A percentile compares a stretch with the other conserved stretches of the same genome.
Evolutionary conservation across 805 yeast species (phyloP).

Genomic region (Nakazawaea pomicola): DNA sequence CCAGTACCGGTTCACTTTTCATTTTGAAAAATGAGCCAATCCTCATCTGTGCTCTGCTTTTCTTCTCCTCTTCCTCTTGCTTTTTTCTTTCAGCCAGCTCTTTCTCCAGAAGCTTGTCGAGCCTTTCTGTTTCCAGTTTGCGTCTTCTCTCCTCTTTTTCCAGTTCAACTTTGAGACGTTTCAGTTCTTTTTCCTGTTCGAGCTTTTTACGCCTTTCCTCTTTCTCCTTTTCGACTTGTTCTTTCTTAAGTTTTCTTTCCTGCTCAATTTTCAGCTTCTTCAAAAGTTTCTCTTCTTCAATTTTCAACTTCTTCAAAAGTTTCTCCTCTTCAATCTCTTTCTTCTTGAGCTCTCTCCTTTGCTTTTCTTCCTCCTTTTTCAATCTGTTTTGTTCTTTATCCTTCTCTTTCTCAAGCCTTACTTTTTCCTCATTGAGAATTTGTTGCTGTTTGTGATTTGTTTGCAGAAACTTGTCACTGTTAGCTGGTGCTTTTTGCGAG

Average conservation of each 20-base stretch:
- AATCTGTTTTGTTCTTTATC: conserved; percentile 23
- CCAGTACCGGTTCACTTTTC: conserved; percentile 6
- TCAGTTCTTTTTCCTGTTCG: conserved; percentile 19
- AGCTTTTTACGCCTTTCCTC: conserved; percentile 16
- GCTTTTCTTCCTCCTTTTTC: conserved; percentile 25
- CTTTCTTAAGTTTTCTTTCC: conserved; percentile 22
- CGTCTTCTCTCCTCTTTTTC: conserved; percentile 26
- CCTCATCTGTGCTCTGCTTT: conserved; percentile 20
- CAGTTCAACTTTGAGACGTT: conserved; percentile 20
- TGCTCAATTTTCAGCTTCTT: conserved; percentile 20
- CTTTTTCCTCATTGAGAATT: not conserved
- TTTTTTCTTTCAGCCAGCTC: conserved; percentile 15
- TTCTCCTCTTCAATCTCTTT: conserved; percentile 23
- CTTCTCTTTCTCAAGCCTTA: not conserved
- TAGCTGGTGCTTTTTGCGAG: too few relatives aligned
- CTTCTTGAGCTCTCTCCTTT: conserved; percentile 21
- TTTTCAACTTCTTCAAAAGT: conserved; percentile 28
- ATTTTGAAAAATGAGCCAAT: conserved; percentile 30
- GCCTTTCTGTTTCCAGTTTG: conserved; percentile 29
- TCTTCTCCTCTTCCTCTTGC: conserved; percentile 13
- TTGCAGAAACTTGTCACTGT: too few relatives aligned
- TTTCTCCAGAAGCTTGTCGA: conserved; percentile 18
- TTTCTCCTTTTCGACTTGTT: conserved; percentile 18
- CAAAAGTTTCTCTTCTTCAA: conserved; percentile 20
- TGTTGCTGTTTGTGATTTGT: conserved; percentile 6